Evolutionary conservation across 2,329 filamentous ascomycete genomes (phyloP).

Genomic region (Plectosphaerella sp.): DNA sequence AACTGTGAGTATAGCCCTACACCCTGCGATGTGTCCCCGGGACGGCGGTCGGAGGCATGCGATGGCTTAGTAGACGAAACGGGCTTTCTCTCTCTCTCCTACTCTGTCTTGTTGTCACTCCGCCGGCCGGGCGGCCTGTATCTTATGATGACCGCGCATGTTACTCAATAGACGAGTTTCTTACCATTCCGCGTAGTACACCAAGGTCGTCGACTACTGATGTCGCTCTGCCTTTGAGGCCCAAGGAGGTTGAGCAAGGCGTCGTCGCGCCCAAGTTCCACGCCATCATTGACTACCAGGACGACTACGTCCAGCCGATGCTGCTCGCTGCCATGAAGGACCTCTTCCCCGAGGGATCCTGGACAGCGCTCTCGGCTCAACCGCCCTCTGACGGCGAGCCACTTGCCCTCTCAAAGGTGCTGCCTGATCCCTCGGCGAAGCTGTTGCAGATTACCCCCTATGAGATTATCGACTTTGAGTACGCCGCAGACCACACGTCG

Average conservation of each 20-base stretch:
- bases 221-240: not conserved
- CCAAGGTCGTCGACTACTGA: not conserved
- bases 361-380: constrained; percentile 48
- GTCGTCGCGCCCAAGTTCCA: constrained; percentile 42
- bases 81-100: too few species aligned
- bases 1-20: constrained; percentile 63
- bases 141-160: not conserved
- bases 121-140: not conserved
- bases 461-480: constrained; percentile 81
- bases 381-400: constrained; percentile 23
- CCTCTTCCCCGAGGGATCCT: constrained; percentile 51
- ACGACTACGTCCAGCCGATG: constrained; percentile 83
- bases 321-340: constrained; percentile 68
- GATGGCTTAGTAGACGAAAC: too few species aligned
- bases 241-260: not conserved
- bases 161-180: constrained; percentile 1
- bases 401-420: constrained; percentile 25
- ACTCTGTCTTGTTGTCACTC: too few species aligned
- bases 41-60: too few species aligned
- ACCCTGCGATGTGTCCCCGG: not conserved
- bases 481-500: constrained; percentile 56
- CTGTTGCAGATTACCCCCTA: constrained; percentile 81
- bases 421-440: constrained; percentile 30
- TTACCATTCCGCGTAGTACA: not conserved
- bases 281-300: constrained; percentile 79